phyloP scores from a whole-genome alignment of 1,284 basidiomycete species.

The Ceratobasidium sp. region DNA sequence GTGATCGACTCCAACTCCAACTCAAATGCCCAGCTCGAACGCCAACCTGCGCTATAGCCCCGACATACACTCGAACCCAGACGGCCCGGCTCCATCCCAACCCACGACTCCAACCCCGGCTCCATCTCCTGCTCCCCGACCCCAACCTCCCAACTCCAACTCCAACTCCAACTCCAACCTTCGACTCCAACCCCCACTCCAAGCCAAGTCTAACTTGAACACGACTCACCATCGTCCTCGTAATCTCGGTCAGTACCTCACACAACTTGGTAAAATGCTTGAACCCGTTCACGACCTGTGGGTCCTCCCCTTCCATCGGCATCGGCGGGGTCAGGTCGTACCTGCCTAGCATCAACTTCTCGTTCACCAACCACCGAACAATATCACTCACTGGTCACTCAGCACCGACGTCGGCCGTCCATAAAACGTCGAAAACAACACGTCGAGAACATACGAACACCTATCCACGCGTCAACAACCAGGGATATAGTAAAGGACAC shows the following conservation, averaged over 20 bases:
- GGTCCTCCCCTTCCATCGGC: constrained; percentile 37
- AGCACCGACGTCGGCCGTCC: constrained; percentile 39
- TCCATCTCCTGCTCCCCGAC: neutral
- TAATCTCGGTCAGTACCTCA: constrained; percentile 40
- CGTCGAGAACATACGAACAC: constrained; percentile 40
- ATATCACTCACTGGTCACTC: constrained; percentile 26
- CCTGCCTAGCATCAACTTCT: neutral
- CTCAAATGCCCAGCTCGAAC: no score
- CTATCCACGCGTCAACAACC: neutral
- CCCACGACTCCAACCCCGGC: no score
- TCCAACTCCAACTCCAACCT: no score
- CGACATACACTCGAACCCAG: no score
- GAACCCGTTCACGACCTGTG: constrained; percentile 26
- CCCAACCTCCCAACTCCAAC: no score
- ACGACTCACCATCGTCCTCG: constrained; percentile 35
- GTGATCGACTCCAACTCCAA: no score
- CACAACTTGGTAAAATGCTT: constrained; percentile 36
- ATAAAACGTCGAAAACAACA: constrained; percentile 39
- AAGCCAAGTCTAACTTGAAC: neutral
- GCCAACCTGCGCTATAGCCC: no score
- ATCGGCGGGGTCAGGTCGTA: constrained; percentile 36
- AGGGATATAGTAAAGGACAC: neutral
- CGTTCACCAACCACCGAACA: neutral
- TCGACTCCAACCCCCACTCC: neutral
- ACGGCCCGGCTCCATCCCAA: no score